Evolutionary conservation across 768 basidiomycete genomes (phyloP).

Genomic region (Macrocybe gigantea): DNA sequence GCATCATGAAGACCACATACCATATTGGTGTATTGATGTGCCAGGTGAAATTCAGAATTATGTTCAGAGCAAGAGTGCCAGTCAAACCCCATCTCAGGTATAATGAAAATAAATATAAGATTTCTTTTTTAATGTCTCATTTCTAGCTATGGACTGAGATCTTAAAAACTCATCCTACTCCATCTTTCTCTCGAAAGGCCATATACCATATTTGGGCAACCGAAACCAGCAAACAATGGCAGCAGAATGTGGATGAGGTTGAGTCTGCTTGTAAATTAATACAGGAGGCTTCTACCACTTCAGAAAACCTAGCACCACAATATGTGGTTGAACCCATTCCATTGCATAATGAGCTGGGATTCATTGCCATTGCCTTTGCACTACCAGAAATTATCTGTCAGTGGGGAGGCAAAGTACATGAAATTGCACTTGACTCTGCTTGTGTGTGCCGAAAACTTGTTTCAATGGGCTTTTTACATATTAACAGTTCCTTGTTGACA

Average conservation of each 20-base stretch:
- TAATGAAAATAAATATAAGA: not conserved
- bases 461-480: not conserved
- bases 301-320: not conserved
- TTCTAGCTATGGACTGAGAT: not conserved
- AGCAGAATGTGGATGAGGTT: not conserved
- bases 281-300: not conserved
- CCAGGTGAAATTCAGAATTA: not conserved
- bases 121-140: not conserved
- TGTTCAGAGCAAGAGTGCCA: not conserved
- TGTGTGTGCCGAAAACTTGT: not conserved
- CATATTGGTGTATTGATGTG: not conserved
- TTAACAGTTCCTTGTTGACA: not conserved
- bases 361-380: too few species aligned
- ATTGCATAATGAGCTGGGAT: too few species aligned
- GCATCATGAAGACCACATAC: not conserved
- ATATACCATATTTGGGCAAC: not conserved
- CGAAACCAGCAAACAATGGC: not conserved
- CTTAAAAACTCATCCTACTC: not conserved
- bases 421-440: too few species aligned
- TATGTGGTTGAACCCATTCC: too few species aligned
- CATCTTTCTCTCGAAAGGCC: not conserved
- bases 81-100: not conserved
- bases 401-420: too few species aligned
- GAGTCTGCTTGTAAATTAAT: not conserved
- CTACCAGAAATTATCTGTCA: too few species aligned